phyloP scores from a whole-genome alignment of 129 eudicot genomes.

The Pulicaria dysenterica region DNA sequence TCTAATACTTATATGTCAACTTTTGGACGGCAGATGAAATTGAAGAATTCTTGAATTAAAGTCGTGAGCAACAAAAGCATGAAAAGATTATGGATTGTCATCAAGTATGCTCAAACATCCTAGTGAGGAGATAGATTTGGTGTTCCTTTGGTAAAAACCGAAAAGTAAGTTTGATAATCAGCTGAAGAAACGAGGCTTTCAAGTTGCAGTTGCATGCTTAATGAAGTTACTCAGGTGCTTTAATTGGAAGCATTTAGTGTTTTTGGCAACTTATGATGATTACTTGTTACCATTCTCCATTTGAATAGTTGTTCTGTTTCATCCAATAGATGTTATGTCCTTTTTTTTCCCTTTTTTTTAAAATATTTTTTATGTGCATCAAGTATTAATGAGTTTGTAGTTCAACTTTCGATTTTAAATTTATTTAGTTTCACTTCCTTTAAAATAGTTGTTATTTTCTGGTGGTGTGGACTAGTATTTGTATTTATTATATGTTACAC shows the following conservation, averaged over 20 bases:
- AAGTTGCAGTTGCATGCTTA: constrained; percentile 25
- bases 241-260: constrained; percentile 34
- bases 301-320: constrained; percentile 26
- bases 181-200: constrained; percentile 11
- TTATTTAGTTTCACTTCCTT: constrained; percentile 16
- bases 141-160: constrained; percentile 12
- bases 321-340: constrained; percentile 24
- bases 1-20: background rate
- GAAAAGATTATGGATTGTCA: constrained; percentile 33
- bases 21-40: constrained; percentile 25
- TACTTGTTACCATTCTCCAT: constrained; percentile 17
- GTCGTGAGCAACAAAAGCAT: constrained; percentile 25
- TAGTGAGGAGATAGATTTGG: background rate
- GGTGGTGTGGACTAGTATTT: constrained; percentile 19
- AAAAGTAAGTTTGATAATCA: constrained; percentile 17
- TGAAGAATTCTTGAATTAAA: constrained; percentile 31
- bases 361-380: constrained; percentile 27
- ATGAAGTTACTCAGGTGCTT: constrained; percentile 36
- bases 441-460: constrained; percentile 20
- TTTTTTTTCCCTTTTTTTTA: constrained; percentile 3
- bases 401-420: constrained; percentile 12
- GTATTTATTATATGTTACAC: constrained; percentile 22
- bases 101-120: constrained; percentile 18
- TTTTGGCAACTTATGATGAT: constrained; percentile 23
- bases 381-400: constrained; percentile 23